Evolutionary conservation across 495 filamentous ascomycete species (phyloP), one percentile per base, ranked within the genome.

Genomic region (Daldinia childiae): DNA sequence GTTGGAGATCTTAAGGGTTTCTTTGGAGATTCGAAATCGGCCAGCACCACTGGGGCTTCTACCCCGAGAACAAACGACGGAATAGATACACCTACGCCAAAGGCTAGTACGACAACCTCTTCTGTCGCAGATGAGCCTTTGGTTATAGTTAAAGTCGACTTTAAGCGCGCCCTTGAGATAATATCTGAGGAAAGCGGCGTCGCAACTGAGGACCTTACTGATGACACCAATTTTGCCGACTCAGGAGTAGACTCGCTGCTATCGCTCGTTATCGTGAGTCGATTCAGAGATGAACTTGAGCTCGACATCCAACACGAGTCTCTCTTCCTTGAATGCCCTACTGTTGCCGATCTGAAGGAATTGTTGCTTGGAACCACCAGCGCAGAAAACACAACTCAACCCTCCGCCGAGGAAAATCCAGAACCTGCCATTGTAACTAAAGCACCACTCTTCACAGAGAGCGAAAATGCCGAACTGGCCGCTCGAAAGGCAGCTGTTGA

Each of bases 211-310:
- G 88, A 90, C 15, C 80, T 90, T 34, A 72, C 62, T 1, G 77
- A 83, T 39, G 73, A 76, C n/a, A 79, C 74, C 19, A 65, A 66
- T 11, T 80, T 86, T 52, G 69, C 78, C 5, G 79, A 85, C 38
- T 58, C 81, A 2, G 85, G 85, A 29, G 74, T 86, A 24, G 85
- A 86, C 59, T 84, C 81, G 0, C 78, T 87, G 2, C 72, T 85
- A 71, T 79, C 79, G 15, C 72, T 87, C n/a, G 78, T 78, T 7
- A 76, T 86, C 77, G 79, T 48, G 70, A 80, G 45, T 34, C 48
- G 45, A 32, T 76, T 85, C 38, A 74, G 79, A 14, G 82, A 85
- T 26, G 80, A 87, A 59, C 74, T 86, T 36, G 78, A 78, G 12
- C 30, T 88, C 72, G 80, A 83, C 38, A 56, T 89, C 78, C 80